Conservation (phyloP, 371 early-diverging fungal species). For the Syncephalastrum monosporum region DNA sequence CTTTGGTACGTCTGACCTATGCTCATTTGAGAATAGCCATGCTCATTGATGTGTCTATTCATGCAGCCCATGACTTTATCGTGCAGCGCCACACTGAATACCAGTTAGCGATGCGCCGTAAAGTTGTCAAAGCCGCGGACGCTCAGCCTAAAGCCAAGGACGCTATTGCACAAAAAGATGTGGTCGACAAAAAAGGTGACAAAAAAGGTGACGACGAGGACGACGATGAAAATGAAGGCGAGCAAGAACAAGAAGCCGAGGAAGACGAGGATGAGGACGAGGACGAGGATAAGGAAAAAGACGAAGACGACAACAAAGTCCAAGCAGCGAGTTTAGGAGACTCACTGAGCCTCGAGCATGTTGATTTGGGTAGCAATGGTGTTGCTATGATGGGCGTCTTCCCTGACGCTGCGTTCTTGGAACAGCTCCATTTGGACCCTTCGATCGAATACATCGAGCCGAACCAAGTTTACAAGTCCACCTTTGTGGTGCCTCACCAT, state of each 20-base stretch:
- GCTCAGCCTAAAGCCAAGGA: too few relatives aligned
- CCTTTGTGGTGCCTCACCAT: slow-evolving; percentile 9
- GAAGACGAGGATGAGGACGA: neutral
- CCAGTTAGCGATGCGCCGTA: slow-evolving; percentile 1
- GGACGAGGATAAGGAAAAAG: slow-evolving; percentile 3
- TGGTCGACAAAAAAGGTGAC: neutral
- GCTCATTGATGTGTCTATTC: neutral
- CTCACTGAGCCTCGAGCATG: slow-evolving; percentile 14
- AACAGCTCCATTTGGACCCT: slow-evolving; percentile 9
- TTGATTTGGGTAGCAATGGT: slow-evolving; percentile 8
- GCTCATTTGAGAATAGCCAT: neutral
- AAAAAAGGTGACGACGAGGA: slow-evolving; percentile 1
- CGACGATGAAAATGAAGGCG: slow-evolving; percentile 6
- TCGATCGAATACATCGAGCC: slow-evolving; percentile 22
- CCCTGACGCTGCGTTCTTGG: slow-evolving; percentile 13
- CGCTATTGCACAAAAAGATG: slow-evolving; percentile 1
- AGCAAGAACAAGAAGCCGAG: neutral
- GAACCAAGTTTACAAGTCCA: slow-evolving; percentile 16
- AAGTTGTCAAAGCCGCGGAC: too few relatives aligned
- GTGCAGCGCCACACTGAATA: slow-evolving; percentile 4
- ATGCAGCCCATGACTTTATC: slow-evolving; percentile 9
- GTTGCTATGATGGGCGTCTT: slow-evolving; percentile 17
- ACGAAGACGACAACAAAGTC: neutral
- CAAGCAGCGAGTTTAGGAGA: slow-evolving; percentile 8
- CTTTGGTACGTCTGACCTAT: slow-evolving; percentile 5